Conservation (phyloP, 768 basidiomycete genomes). For the Pisolithus tinctorius region DNA sequence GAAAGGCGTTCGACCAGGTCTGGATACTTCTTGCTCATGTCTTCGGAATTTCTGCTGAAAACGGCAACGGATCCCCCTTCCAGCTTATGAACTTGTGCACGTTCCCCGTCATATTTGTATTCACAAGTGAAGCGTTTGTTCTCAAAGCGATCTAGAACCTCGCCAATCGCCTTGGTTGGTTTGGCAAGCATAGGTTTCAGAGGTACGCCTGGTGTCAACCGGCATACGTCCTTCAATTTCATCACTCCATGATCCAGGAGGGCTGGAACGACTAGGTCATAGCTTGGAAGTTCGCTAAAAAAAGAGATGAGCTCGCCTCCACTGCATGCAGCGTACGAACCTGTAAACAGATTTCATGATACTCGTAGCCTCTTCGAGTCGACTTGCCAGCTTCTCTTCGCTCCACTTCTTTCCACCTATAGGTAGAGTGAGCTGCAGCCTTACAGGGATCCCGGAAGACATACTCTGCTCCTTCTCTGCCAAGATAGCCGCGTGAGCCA, state of each 20-base stretch:
- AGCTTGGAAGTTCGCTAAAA: constrained; percentile 84
- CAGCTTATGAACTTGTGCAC: constrained; percentile 89
- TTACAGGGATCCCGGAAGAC: constrained; percentile 2
- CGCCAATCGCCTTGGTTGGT: constrained; percentile 96
- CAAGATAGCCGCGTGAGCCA: constrained; percentile 85
- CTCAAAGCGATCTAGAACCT: constrained; percentile 96
- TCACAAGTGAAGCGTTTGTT: constrained; percentile 95
- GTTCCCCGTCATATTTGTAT: constrained; percentile 99
- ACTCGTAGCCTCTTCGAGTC: constrained; percentile 70
- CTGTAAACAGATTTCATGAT: constrained; percentile 90
- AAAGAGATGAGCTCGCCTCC: constrained; percentile 1
- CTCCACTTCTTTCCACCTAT: constrained; percentile 69
- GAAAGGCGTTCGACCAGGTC: constrained; percentile 95
- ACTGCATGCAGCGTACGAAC: constrained; percentile 32
- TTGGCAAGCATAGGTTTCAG: constrained; percentile 99
- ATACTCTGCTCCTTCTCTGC: constrained; percentile 65
- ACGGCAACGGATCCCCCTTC: constrained; percentile 81
- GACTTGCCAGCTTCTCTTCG: constrained; percentile 61
- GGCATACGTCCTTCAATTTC: constrained; percentile 66
- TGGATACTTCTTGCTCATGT: constrained; percentile 99
- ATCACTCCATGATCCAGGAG: constrained; percentile 74
- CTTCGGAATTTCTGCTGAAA: constrained; percentile 96
- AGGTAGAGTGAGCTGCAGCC: constrained; percentile 1
- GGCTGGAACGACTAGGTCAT: constrained; percentile 89
- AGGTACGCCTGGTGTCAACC: constrained; percentile 91